Conservation (phyloP, 768 basidiomycete genomes). For the Boletales sp. region DNA sequence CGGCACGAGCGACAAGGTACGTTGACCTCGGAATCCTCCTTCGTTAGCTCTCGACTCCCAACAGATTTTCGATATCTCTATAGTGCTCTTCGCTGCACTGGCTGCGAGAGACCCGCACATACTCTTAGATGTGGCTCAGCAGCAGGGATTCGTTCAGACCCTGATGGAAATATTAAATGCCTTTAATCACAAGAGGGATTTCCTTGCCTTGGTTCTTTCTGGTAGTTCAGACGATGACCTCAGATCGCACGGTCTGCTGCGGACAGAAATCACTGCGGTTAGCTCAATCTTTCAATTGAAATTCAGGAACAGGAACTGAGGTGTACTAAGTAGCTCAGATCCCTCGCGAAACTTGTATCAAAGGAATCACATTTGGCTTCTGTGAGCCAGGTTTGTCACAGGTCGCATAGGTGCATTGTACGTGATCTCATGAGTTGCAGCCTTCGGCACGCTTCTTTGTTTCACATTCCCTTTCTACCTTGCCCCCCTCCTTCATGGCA, state of each 20-base stretch:
- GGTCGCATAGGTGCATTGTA: neutral
- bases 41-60: neutral
- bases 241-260: slow-evolving; percentile 49
- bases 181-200: slow-evolving; percentile 39
- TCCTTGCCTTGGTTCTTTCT: slow-evolving; percentile 42
- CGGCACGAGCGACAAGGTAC: slow-evolving; percentile 57
- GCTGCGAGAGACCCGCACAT: slow-evolving; percentile 57
- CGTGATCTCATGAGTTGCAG: slow-evolving; percentile 26
- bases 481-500: slow-evolving; percentile 45
- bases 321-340: slow-evolving; percentile 28
- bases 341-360: slow-evolving; percentile 33
- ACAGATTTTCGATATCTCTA: slow-evolving; percentile 62
- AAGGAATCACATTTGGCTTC: slow-evolving; percentile 32
- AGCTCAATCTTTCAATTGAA: slow-evolving; percentile 18
- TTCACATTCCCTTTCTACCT: slow-evolving; percentile 44
- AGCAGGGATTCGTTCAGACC: slow-evolving; percentile 35
- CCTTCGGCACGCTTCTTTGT: slow-evolving; percentile 55
- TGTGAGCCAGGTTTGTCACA: slow-evolving; percentile 16
- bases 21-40: slow-evolving; percentile 16
- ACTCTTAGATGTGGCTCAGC: slow-evolving; percentile 50
- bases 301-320: slow-evolving; percentile 5
- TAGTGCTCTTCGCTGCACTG: slow-evolving; percentile 60
- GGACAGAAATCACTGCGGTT: slow-evolving; percentile 57
- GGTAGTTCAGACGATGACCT: slow-evolving; percentile 39
- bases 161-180: slow-evolving; percentile 42